phyloP scores from a whole-genome alignment of 192 early-diverging fungal species.

The Backusella australiensis region DNA sequence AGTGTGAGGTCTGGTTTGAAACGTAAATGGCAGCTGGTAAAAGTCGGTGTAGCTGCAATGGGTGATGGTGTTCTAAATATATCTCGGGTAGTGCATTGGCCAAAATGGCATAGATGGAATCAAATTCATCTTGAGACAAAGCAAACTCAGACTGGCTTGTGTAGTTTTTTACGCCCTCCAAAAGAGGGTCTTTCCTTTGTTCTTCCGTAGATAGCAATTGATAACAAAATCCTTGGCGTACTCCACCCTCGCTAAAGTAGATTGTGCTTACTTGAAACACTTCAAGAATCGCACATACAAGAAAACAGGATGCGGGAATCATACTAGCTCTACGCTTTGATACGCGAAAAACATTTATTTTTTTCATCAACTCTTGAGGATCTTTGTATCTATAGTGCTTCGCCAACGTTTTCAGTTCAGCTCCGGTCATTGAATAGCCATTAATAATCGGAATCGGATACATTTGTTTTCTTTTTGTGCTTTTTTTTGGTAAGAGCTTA shows the following conservation, averaged over 20 bases:
- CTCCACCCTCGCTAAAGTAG: constrained; percentile 54
- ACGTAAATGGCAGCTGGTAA: constrained; percentile 46
- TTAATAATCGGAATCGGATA: constrained; percentile 58
- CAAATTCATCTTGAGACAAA: constrained; percentile 28
- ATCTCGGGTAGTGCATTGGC: constrained; percentile 27
- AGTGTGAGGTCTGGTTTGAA: constrained; percentile 45
- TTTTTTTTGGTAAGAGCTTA: constrained; percentile 16
- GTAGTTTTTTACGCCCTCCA: constrained; percentile 40
- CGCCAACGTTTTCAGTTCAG: constrained; percentile 36
- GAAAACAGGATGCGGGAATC: constrained; percentile 48
- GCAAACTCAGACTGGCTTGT: constrained; percentile 26
- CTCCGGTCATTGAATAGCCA: constrained; percentile 43
- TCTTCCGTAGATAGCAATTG: constrained; percentile 35
- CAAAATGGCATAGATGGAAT: constrained; percentile 27
- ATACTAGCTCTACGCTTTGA: constrained; percentile 48
- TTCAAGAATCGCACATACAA: constrained; percentile 44
- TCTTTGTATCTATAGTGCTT: constrained; percentile 33
- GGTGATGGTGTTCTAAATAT: constrained; percentile 25
- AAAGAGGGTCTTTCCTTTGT: constrained; percentile 44
- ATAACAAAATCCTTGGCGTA: constrained; percentile 57
- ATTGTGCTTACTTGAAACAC: constrained; percentile 39
- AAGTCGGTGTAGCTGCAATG: constrained; percentile 35
- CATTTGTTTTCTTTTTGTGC: constrained; percentile 5
- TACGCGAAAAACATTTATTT: constrained; percentile 45
- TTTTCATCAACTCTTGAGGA: constrained; percentile 22